Evolutionary conservation across 495 filamentous ascomycete genomes (phyloP), one percentile per base, ranked within the genome.

Genomic region (Penicillium ochrochloron): DNA sequence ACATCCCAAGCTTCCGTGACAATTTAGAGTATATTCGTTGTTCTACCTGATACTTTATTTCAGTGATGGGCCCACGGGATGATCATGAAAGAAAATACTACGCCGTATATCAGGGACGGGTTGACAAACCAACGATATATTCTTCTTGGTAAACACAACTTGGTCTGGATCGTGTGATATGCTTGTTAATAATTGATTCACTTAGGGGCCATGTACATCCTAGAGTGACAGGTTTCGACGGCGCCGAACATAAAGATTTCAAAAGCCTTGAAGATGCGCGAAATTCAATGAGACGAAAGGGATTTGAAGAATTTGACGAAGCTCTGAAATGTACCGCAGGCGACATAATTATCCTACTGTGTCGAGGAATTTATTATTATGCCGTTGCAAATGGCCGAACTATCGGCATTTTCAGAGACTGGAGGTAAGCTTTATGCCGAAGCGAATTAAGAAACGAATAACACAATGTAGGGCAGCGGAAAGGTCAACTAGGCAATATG

Each of bases 101-200:
- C 21, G 42, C 17, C 17, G 17, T 48, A n/a, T 48, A 48, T 23
- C 21, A 48, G 21, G 42, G 42, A 5, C 42, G 42, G 10, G 42
- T 48, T 48, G 42, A 48, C 42, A 48, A n/a, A 23, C 42, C 42
- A 19, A n/a, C 42, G 9, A 48, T 48, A 48, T 48, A 48, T 48
- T 48, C 42, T 19, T 48, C 42, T n/a, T 48, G 42, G 42, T 48
- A 48, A 23, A 48, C 21, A n/a, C 11, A n/a, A 48, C 42, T 48
- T 48, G 42, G 3, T 23, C 3, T 19, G 17, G 21, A 2, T 19
- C 42, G 42, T 5, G 17, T 48, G 42, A 19, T 48, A 23, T 35
- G 33, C 11, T 35, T 15, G 21, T 15, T 48, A 23, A 48, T 23
- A 17, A 19, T 8, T 23, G 17, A 48, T 23, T 48, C 9, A 14